These are phyloP conservation scores for Datisca glomerata DNA, from an alignment of 306 rosid genomes.

Conservation along the genomic window DNA sequence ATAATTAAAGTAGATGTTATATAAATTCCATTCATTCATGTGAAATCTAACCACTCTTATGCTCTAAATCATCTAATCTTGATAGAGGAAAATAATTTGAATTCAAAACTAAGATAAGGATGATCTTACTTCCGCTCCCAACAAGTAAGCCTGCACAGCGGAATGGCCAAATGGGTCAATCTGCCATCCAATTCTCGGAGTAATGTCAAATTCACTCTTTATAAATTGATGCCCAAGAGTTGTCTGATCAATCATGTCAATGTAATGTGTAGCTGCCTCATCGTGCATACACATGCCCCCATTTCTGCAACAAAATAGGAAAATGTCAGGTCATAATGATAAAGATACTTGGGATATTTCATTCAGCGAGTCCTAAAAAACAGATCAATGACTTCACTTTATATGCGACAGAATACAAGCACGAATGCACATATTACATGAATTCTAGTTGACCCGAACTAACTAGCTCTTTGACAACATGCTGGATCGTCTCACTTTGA, in stretches of 20 bases:
- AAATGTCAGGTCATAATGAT: not conserved
- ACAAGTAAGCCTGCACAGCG: conserved; percentile 46
- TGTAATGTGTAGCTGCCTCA: conserved; percentile 78
- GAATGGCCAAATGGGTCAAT: conserved; percentile 59
- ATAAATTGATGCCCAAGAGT: conserved; percentile 30
- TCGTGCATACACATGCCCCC: conserved; percentile 98
- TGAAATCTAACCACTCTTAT: too few relatives aligned
- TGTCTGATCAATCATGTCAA: conserved; percentile 58
- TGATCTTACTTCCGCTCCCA: conserved; percentile 38
- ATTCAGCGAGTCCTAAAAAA: not conserved
- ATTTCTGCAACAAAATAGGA: conserved; percentile 40
- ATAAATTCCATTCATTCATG: too few relatives aligned
- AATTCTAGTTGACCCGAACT: conserved; percentile 76
- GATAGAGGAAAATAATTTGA: too few relatives aligned
- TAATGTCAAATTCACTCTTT: conserved; percentile 22
- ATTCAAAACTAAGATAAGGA: too few relatives aligned
- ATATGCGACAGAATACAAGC: not conserved
- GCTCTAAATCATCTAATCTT: too few relatives aligned
- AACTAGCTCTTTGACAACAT: conserved; percentile 53
- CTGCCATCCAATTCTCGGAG: conserved; percentile 55
- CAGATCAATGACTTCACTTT: not conserved
- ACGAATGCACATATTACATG: conserved; percentile 32
- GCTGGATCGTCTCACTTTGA: conserved; percentile 44
- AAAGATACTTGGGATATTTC: not conserved
- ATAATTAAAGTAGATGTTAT: too few relatives aligned